Conservation (phyloP, 1,284 basidiomycete species). For the Sutorius eximius region DNA sequence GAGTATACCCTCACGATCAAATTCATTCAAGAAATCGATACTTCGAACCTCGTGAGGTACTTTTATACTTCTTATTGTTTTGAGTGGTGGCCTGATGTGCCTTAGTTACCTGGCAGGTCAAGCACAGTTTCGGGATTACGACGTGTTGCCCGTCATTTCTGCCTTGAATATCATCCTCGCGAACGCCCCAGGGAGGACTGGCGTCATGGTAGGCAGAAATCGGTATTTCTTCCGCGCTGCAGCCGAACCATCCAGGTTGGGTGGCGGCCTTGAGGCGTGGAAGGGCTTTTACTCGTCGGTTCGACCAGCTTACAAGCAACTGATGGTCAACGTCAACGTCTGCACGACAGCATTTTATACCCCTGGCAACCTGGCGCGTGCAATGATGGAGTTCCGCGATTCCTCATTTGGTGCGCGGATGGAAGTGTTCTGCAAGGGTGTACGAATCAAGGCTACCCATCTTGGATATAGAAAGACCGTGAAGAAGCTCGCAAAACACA, state of each 20-base stretch:
- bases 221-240: slow-evolving; percentile 68
- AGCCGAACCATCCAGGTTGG: slow-evolving; percentile 46
- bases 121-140: slow-evolving; percentile 57
- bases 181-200: slow-evolving; percentile 58
- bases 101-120: slow-evolving; percentile 61
- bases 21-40: slow-evolving; percentile 59
- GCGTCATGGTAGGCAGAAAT: slow-evolving; percentile 73
- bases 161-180: slow-evolving; percentile 72
- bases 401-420: slow-evolving; percentile 57
- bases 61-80: not conserved
- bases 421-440: slow-evolving; percentile 57
- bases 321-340: slow-evolving; percentile 83
- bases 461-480: slow-evolving; percentile 69
- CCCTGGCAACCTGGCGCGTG: slow-evolving; percentile 61
- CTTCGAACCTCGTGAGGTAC: slow-evolving; percentile 55
- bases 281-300: slow-evolving; percentile 79
- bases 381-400: slow-evolving; percentile 54
- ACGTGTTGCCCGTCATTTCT: slow-evolving; percentile 66
- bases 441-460: slow-evolving; percentile 63
- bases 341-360: slow-evolving; percentile 79
- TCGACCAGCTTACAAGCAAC: slow-evolving; percentile 65
- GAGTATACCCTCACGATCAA: slow-evolving; percentile 64
- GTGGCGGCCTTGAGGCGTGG: slow-evolving; percentile 72
- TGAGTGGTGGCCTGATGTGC: slow-evolving; percentile 7
- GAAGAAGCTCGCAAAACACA: slow-evolving; percentile 50